Conservation (phyloP, 2,329 filamentous ascomycete genomes). For the Monosporascus cannonballus region DNA sequence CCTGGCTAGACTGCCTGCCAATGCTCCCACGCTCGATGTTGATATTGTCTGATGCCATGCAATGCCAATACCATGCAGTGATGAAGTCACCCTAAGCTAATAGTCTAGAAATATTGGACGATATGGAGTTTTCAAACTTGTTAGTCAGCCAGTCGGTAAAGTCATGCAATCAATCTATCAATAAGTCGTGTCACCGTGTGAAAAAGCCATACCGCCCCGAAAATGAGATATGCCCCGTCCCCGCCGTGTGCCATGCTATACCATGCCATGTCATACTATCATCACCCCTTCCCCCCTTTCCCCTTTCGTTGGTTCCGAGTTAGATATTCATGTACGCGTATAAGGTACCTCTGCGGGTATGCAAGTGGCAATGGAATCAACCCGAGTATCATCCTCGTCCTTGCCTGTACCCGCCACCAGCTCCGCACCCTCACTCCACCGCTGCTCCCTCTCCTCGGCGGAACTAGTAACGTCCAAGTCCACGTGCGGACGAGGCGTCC, state of each 20-base stretch:
- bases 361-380: neutral
- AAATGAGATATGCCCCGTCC: too few relatives aligned
- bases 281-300: neutral
- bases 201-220: too few relatives aligned
- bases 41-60: too few relatives aligned
- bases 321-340: neutral
- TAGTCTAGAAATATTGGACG: too few relatives aligned
- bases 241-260: neutral
- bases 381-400: neutral
- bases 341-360: neutral
- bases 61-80: too few relatives aligned
- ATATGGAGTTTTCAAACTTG: too few relatives aligned
- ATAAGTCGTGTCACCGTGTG: too few relatives aligned
- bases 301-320: neutral
- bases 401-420: neutral
- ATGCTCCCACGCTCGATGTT: too few relatives aligned
- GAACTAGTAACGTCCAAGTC: conserved; percentile 5
- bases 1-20: too few relatives aligned
- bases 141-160: too few relatives aligned
- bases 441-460: conserved; percentile 7
- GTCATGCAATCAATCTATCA: too few relatives aligned
- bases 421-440: conserved; percentile 1
- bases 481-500: neutral
- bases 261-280: neutral
- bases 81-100: too few relatives aligned